Percentiles rank a stretch among this genome's conserved stretches.
phyloP scores from a whole-genome alignment of 257 asterid genomes.

The Orobanche coerulescens region DNA sequence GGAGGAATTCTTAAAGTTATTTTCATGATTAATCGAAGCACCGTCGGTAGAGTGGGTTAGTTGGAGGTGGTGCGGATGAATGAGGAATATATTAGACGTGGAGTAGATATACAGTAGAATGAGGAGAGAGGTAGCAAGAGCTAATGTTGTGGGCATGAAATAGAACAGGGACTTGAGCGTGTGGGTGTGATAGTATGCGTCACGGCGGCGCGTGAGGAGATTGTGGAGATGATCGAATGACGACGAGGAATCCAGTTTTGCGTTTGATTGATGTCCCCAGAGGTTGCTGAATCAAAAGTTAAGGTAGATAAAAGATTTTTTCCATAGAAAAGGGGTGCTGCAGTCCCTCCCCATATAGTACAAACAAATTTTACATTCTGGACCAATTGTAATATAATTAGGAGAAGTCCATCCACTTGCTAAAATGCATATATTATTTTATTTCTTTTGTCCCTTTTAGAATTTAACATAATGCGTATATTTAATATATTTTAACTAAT shows the following conservation, averaged over 20 bases:
- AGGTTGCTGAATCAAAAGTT: background rate
- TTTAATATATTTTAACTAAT: no score
- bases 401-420: no score
- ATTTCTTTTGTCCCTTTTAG: no score
- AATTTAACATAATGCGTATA: no score
- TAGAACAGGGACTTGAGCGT: constrained; percentile 36
- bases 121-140: constrained; percentile 55
- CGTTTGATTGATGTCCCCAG: background rate
- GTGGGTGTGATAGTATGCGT: constrained; percentile 20
- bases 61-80: constrained; percentile 32
- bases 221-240: constrained; percentile 32
- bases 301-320: no score
- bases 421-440: no score
- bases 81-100: constrained; percentile 50
- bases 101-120: constrained; percentile 57
- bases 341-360: no score
- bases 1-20: constrained; percentile 13
- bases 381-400: no score
- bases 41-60: constrained; percentile 23
- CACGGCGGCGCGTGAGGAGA: constrained; percentile 47
- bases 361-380: no score
- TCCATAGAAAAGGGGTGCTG: no score
- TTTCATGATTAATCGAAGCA: constrained; percentile 22
- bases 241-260: constrained; percentile 39
- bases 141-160: constrained; percentile 58